Conservation (phyloP, 2,329 filamentous ascomycete species). For the Apiospora hydei region DNA sequence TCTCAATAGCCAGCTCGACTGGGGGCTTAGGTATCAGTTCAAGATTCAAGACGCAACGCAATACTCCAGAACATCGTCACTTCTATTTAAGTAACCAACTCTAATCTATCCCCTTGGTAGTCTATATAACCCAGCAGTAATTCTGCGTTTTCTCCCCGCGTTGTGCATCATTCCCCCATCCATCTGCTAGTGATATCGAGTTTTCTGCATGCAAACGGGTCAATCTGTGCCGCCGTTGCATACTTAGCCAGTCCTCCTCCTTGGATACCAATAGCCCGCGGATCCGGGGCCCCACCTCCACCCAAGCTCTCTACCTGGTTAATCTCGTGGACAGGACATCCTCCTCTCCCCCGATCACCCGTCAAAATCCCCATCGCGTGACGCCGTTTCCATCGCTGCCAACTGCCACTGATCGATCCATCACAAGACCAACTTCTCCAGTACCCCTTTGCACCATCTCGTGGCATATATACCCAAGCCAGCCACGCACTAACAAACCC, state of each 20-base stretch:
- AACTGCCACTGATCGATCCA: slow-evolving; percentile 17
- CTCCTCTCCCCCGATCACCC: neutral
- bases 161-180: neutral
- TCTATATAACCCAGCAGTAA: neutral
- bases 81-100: neutral
- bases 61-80: slow-evolving; percentile 20
- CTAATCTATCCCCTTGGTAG: neutral
- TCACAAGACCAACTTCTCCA: slow-evolving; percentile 8
- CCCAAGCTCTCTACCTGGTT: neutral
- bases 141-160: neutral
- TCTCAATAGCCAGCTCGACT: neutral
- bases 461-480: slow-evolving; percentile 13
- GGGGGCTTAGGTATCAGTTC: neutral
- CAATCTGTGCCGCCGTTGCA: neutral
- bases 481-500: neutral
- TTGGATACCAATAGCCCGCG: slow-evolving; percentile 10
- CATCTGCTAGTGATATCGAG: neutral
- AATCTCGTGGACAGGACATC: slow-evolving; percentile 16
- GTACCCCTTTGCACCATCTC: neutral
- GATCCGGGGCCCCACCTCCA: slow-evolving; percentile 19
- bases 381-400: neutral
- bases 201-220: neutral
- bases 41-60: neutral
- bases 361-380: slow-evolving; percentile 1
- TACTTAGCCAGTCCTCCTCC: neutral